Evolutionary conservation across 2,329 filamentous ascomycete species (phyloP).

Genomic region (Aspergillus uvarum): DNA sequence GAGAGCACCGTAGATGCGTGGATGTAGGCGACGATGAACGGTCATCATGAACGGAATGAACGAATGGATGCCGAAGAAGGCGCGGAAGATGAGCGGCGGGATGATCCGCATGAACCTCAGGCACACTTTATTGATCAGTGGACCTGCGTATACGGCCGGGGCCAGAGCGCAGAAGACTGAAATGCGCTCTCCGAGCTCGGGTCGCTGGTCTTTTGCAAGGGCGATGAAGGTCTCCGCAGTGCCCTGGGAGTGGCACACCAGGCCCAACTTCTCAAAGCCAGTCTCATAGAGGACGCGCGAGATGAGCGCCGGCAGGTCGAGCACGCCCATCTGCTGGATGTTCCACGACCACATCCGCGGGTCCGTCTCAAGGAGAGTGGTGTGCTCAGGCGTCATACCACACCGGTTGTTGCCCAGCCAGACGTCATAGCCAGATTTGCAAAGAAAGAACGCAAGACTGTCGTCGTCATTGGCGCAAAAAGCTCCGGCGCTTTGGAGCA

Average conservation of each 20-base stretch:
- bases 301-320: constrained; percentile 79
- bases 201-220: constrained; percentile 83
- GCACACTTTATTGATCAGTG: constrained; percentile 80
- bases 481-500: constrained; percentile 82
- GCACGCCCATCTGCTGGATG: constrained; percentile 86
- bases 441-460: constrained; percentile 86
- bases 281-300: constrained; percentile 80
- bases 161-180: constrained; percentile 89
- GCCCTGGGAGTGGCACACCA: constrained; percentile 87
- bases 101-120: constrained; percentile 89
- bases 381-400: constrained; percentile 77
- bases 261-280: constrained; percentile 75
- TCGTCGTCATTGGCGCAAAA: constrained; percentile 90
- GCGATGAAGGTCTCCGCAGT: constrained; percentile 87
- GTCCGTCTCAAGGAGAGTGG: constrained; percentile 67
- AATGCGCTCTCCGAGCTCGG: constrained; percentile 76
- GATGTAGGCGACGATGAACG: constrained; percentile 68
- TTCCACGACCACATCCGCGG: constrained; percentile 98
- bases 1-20: constrained; percentile 71
- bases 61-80: constrained; percentile 86
- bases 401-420: constrained; percentile 95
- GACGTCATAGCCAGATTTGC: constrained; percentile 89
- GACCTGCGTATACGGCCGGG: constrained; percentile 85
- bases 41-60: constrained; percentile 94
- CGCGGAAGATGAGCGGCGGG: constrained; percentile 70